These are phyloP conservation scores for Carex pumila DNA, from an alignment of 176 grass and related monocot species.

Conservation along the genomic window DNA sequence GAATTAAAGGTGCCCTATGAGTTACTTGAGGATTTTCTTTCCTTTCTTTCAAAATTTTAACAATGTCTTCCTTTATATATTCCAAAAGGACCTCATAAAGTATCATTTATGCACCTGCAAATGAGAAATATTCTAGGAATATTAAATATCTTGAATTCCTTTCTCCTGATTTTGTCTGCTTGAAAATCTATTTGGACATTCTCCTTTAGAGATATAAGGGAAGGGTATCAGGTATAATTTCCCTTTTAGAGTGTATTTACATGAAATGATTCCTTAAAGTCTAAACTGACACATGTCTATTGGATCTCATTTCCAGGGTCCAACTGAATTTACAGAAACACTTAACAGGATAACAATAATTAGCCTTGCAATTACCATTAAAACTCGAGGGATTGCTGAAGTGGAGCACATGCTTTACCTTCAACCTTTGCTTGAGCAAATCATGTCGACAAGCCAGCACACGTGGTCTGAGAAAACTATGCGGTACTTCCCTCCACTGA, in stretches of 20 bases:
- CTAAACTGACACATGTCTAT: background rate
- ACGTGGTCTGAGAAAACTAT: slow-evolving; percentile 92
- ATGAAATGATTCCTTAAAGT: background rate
- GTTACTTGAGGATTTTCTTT: slow-evolving; percentile 1
- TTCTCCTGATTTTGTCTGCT: background rate
- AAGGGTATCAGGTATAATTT: background rate
- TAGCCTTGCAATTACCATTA: slow-evolving; percentile 97
- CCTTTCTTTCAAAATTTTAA: background rate
- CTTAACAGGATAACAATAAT: slow-evolving; percentile 99
- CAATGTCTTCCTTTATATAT: background rate
- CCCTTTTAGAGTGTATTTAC: background rate
- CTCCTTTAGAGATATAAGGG: background rate
- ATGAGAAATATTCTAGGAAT: background rate
- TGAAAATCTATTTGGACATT: background rate
- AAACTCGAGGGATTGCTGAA: slow-evolving; percentile 92
- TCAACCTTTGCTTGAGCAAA: slow-evolving; percentile 88
- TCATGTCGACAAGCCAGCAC: slow-evolving; percentile 92
- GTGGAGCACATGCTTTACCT: slow-evolving; percentile 96
- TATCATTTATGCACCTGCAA: background rate
- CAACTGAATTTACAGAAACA: slow-evolving; percentile 98
- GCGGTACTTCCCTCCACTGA: slow-evolving; percentile 64
- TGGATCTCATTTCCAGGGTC: slow-evolving; percentile 41
- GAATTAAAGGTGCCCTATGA: slow-evolving; percentile 68
- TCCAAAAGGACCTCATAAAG: background rate
- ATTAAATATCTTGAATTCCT: background rate